phyloP scores from a whole-genome alignment of 495 filamentous ascomycete species.

The Hypoxylon fragiforme region DNA sequence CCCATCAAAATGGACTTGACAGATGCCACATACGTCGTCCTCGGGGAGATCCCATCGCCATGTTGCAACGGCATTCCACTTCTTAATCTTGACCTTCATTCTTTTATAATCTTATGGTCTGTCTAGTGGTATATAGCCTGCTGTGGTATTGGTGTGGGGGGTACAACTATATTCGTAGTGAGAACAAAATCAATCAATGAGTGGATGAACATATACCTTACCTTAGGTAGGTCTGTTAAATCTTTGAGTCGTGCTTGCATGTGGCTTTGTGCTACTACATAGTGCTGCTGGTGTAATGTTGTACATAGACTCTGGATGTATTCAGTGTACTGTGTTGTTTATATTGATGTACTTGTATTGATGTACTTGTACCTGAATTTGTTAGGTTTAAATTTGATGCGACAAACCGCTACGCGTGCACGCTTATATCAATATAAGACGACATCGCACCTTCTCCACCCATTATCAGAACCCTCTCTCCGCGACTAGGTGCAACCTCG shows the following conservation, averaged over 20 bases:
- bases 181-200: too few species aligned
- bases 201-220: too few species aligned
- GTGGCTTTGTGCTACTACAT: not conserved
- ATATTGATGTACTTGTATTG: not conserved
- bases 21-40: constrained; percentile 98
- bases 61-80: constrained; percentile 90
- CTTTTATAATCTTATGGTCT: not conserved
- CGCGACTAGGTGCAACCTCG: constrained; percentile 15
- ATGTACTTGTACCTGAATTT: not conserved
- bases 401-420: not conserved
- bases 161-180: too few species aligned
- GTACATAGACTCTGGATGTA: too few species aligned
- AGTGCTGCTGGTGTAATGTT: too few species aligned
- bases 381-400: not conserved
- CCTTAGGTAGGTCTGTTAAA: too few species aligned
- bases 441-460: not conserved
- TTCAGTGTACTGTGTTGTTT: too few species aligned
- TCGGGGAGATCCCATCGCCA: constrained; percentile 99
- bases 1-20: constrained; percentile 95
- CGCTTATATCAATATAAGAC: not conserved
- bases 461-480: too few species aligned
- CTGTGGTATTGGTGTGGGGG: not conserved
- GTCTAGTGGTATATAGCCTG: too few species aligned
- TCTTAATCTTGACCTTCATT: constrained; percentile 94
- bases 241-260: too few species aligned